Conservation (phyloP, 345 rosid genomes). For the Cardamine chenopodiifolia region DNA sequence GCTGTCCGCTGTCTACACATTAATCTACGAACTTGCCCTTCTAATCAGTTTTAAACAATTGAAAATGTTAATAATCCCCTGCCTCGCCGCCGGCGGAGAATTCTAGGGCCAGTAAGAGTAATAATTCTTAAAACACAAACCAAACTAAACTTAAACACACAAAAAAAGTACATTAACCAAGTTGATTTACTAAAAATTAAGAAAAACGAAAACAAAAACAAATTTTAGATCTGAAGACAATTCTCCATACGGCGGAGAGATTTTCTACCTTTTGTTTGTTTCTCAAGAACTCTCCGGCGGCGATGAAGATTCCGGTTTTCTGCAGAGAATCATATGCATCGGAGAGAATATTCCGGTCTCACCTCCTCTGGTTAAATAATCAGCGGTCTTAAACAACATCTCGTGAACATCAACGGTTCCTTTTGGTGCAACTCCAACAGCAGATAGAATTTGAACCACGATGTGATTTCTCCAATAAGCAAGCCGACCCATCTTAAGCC, state of each 20-base stretch:
- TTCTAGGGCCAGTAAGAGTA: neutral
- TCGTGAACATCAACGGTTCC: constrained; percentile 99
- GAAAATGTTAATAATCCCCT: neutral
- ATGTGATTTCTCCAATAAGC: constrained; percentile 98
- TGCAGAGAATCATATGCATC: constrained; percentile 95
- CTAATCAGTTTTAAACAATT: neutral
- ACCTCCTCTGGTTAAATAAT: constrained; percentile 78
- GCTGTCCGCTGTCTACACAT: neutral
- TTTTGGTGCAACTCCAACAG: constrained; percentile 84
- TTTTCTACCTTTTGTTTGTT: constrained; percentile 5
- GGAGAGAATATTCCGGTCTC: constrained; percentile 89
- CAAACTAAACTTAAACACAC: constrained; percentile 14
- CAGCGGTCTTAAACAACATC: constrained; percentile 87
- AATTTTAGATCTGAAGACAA: constrained; percentile 21
- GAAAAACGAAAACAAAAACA: constrained; percentile 6
- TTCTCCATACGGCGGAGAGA: neutral
- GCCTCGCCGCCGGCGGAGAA: constrained; percentile 23
- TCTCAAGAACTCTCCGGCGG: constrained; percentile 56
- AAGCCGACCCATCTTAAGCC: constrained; percentile 87
- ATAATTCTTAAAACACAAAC: constrained; percentile 2
- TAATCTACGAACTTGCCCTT: neutral
- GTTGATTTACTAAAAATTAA: constrained; percentile 23
- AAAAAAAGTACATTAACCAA: constrained; percentile 34
- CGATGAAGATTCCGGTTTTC: constrained; percentile 75
- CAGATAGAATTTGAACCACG: constrained; percentile 65